Evolutionary conservation across 1,284 basidiomycete species (phyloP).

Genomic region (Rhodotorula sp.): DNA sequence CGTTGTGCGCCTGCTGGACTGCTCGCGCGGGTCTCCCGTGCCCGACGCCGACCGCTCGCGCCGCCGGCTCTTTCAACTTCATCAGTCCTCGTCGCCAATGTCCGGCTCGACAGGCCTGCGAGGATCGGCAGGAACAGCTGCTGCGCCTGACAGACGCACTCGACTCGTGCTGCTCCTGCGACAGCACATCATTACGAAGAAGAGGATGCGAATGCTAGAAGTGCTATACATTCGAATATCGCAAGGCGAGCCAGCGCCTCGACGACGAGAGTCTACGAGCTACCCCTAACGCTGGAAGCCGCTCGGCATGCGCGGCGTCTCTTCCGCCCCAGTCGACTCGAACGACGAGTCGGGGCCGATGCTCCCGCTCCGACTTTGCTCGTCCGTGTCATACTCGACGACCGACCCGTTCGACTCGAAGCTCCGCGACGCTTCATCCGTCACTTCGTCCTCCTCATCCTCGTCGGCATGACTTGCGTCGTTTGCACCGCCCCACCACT

Average conservation of each 20-base stretch:
- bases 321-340: background rate
- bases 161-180: too few species aligned
- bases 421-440: background rate
- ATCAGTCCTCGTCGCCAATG: background rate
- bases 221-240: too few species aligned
- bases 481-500: conserved; percentile 1
- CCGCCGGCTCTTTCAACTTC: background rate
- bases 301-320: background rate
- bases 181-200: too few species aligned
- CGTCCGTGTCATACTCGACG: background rate
- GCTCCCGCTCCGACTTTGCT: background rate
- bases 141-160: too few species aligned
- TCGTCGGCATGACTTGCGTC: background rate
- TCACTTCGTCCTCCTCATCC: background rate
- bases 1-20: too few species aligned
- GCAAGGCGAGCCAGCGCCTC: background rate
- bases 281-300: background rate
- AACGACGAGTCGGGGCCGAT: conserved; percentile 10
- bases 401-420: background rate
- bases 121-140: too few species aligned
- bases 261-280: background rate
- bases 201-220: too few species aligned
- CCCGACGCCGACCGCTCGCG: too few species aligned
- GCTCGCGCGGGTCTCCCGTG: too few species aligned
- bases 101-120: background rate